These are phyloP conservation scores for Colletotrichum filicis DNA, from an alignment of 2,329 filamentous ascomycete genomes.

Conservation along the genomic window DNA sequence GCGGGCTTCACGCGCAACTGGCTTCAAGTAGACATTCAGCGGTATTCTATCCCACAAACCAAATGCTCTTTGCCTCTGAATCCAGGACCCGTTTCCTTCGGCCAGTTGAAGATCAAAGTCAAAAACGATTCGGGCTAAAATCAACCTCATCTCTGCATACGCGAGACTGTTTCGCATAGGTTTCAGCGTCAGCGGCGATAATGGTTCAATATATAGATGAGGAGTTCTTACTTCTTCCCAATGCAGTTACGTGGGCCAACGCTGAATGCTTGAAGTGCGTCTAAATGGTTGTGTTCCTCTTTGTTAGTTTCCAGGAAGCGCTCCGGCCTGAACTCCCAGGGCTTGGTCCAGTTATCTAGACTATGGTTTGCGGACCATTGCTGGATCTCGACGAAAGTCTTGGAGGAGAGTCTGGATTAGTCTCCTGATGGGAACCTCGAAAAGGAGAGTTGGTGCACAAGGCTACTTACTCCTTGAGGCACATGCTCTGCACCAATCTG, in stretches of 20 bases:
- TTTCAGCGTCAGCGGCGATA: background rate
- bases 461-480: slow-evolving; percentile 45
- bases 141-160: slow-evolving; percentile 25
- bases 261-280: slow-evolving; percentile 14
- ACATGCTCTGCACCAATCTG: slow-evolving; percentile 44
- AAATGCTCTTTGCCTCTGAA: background rate
- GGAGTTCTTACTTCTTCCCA: slow-evolving; percentile 40
- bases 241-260: slow-evolving; percentile 26
- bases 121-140: slow-evolving; percentile 17
- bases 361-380: slow-evolving; percentile 15
- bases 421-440: background rate
- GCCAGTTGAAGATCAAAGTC: background rate
- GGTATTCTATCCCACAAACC: slow-evolving; percentile 1
- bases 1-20: background rate
- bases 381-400: slow-evolving; percentile 21
- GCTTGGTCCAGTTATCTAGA: slow-evolving; percentile 46
- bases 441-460: background rate
- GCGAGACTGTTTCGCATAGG: background rate
- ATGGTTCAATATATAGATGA: slow-evolving; percentile 48
- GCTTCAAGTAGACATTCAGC: background rate
- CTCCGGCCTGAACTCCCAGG: slow-evolving; percentile 23
- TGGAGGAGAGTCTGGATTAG: background rate
- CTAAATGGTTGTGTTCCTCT: background rate
- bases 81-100: background rate
- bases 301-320: background rate